These are phyloP conservation scores for Penicillium canescens DNA, from an alignment of 495 filamentous ascomycete genomes.

Conservation along the genomic window DNA sequence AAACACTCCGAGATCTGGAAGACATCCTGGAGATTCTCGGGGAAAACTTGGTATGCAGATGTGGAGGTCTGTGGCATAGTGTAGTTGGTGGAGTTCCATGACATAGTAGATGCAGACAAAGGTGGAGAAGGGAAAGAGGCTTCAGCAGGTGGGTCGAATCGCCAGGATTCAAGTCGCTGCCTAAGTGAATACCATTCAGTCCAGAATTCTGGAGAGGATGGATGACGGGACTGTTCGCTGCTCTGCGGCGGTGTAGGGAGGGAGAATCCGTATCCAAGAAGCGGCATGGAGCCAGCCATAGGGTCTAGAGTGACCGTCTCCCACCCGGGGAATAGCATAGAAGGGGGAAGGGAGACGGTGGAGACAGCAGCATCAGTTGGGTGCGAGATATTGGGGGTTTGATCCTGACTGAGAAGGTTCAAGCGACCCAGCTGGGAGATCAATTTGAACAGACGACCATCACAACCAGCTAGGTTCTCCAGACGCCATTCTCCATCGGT, in stretches of 20 bases:
- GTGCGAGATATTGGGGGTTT: conserved; percentile 42
- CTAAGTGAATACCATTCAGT: conserved; percentile 81
- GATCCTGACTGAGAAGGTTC: conserved; percentile 84
- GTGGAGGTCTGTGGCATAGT: conserved; percentile 33
- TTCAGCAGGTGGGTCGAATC: conserved; percentile 57
- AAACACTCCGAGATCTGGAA: conserved; percentile 82
- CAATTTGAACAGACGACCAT: conserved; percentile 75
- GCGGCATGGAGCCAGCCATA: conserved; percentile 5
- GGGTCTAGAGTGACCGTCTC: conserved; percentile 9
- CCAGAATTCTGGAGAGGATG: conserved; percentile 67
- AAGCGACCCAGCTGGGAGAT: conserved; percentile 78
- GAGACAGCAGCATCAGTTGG: conserved; percentile 31
- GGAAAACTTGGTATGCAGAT: conserved; percentile 27
- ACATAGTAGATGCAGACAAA: conserved; percentile 17
- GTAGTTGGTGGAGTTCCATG: conserved; percentile 42
- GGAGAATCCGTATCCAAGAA: conserved; percentile 25
- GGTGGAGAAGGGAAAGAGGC: conserved; percentile 24
- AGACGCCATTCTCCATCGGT: conserved; percentile 73
- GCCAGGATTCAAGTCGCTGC: conserved; percentile 75
- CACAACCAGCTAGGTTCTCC: conserved; percentile 87
- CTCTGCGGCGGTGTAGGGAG: conserved; percentile 29
- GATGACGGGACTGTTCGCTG: conserved; percentile 21
- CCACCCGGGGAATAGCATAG: conserved; percentile 34
- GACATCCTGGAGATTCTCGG: conserved; percentile 51
- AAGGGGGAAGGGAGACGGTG: conserved; percentile 38